A percentile compares a stretch with the other conserved stretches of the same genome.
Evolutionary conservation across 139 green algal species (phyloP).

Genomic region (Chlamydomonas sp.): DNA sequence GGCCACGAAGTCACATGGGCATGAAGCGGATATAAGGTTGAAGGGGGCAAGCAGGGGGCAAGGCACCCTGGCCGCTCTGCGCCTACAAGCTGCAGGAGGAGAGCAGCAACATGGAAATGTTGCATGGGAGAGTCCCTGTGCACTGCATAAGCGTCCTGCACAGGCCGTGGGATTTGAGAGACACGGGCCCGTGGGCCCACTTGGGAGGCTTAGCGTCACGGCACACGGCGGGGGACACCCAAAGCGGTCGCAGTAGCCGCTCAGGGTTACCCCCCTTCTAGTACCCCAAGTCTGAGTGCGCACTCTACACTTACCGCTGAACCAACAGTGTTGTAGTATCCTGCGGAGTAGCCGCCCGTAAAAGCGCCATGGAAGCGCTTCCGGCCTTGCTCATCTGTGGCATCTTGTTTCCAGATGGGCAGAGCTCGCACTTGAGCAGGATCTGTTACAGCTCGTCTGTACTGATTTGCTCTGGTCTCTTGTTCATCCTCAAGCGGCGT

Average conservation of each 20-base stretch:
- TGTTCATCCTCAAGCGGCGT: constrained; percentile 73
- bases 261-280: not conserved
- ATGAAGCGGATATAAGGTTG: not conserved
- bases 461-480: constrained; percentile 41
- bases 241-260: no score
- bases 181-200: no score
- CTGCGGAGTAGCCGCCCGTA: constrained; percentile 93
- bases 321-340: constrained; percentile 96
- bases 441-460: constrained; percentile 59
- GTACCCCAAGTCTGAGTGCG: not conserved
- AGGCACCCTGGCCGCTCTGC: no score
- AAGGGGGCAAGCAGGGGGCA: no score
- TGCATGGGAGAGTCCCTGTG: no score
- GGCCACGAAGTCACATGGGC: not conserved
- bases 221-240: no score
- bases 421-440: constrained; percentile 29
- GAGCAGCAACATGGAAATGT: no score
- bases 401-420: constrained; percentile 78
- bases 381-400: constrained; percentile 81
- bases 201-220: no score
- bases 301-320: constrained; percentile 61
- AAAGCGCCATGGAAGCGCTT: constrained; percentile 95
- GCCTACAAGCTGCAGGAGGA: no score
- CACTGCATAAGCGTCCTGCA: no score
- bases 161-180: no score